Evolutionary conservation across 768 basidiomycete genomes (phyloP).

Genomic region (Leucogyrophana mollusca): DNA sequence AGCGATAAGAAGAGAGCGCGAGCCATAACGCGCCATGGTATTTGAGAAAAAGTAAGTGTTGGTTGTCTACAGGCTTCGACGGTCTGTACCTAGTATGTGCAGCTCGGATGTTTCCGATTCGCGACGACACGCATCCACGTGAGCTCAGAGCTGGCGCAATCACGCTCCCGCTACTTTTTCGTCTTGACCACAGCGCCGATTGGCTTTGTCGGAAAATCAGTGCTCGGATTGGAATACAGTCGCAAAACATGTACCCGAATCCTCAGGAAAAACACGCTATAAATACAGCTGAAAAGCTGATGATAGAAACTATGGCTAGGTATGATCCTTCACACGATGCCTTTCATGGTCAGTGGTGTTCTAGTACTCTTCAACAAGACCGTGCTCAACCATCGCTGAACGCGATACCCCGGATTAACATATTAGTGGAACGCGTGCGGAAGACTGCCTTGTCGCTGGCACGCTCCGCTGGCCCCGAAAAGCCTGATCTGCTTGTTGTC

Average conservation of each 20-base stretch:
- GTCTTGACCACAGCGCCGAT: too few species aligned
- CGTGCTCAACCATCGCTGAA: constrained; percentile 7
- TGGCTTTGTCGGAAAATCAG: too few species aligned
- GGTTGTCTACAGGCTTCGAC: too few species aligned
- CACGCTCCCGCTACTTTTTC: too few species aligned
- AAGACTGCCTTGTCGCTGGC: constrained; percentile 74
- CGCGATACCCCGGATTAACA: constrained; percentile 2
- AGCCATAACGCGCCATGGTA: constrained; percentile 18
- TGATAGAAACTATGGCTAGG: constrained; percentile 69
- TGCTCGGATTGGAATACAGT: too few species aligned
- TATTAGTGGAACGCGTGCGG: constrained; percentile 76
- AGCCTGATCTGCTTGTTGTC: constrained; percentile 70
- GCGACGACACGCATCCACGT: too few species aligned
- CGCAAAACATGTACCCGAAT: constrained; percentile 58
- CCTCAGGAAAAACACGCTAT: constrained; percentile 50
- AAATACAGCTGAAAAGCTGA: constrained; percentile 61
- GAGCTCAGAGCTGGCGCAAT: too few species aligned
- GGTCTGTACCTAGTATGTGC: too few species aligned
- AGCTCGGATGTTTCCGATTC: too few species aligned
- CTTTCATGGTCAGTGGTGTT: constrained; percentile 59
- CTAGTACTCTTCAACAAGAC: neutral
- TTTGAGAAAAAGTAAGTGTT: neutral
- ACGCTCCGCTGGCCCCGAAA: constrained; percentile 35
- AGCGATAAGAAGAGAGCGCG: constrained; percentile 35
- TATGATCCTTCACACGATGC: constrained; percentile 83